A percentile compares a stretch with the other conserved stretches of the same genome.
phyloP scores from a whole-genome alignment of 2,329 filamentous ascomycete genomes.

The Colletotrichum echinochloae region DNA sequence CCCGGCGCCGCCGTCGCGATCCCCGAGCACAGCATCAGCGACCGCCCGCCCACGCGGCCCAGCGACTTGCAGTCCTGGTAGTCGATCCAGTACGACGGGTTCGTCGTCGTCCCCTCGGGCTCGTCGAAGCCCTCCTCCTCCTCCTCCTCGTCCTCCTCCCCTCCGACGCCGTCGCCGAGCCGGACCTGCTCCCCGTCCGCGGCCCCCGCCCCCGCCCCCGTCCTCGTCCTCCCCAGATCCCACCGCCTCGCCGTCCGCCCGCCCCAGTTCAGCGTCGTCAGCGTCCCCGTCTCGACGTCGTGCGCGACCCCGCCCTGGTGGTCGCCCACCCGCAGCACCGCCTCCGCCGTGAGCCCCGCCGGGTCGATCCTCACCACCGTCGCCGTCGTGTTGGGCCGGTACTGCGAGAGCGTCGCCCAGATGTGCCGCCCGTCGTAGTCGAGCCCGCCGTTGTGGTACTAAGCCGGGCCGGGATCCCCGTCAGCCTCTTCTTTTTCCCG shows the following conservation, averaged over 20 bases:
- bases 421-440: slow-evolving; percentile 61
- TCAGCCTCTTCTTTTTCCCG: background rate
- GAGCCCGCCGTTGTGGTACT: slow-evolving; percentile 62
- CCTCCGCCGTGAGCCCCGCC: slow-evolving; percentile 49
- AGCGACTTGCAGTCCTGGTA: slow-evolving; percentile 66
- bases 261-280: slow-evolving; percentile 62
- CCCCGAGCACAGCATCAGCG: slow-evolving; percentile 61
- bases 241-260: slow-evolving; percentile 54
- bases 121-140: slow-evolving; percentile 40
- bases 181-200: slow-evolving; percentile 10
- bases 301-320: slow-evolving; percentile 62
- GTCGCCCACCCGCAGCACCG: slow-evolving; percentile 53
- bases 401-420: slow-evolving; percentile 60
- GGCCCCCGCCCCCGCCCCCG: background rate
- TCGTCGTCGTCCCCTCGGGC: slow-evolving; percentile 45
- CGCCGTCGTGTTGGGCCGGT: slow-evolving; percentile 60
- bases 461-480: background rate
- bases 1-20: slow-evolving; percentile 51
- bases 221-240: slow-evolving; percentile 43
- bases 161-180: slow-evolving; percentile 47
- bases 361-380: slow-evolving; percentile 56
- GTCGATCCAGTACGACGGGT: slow-evolving; percentile 59
- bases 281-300: slow-evolving; percentile 49
- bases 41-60: slow-evolving; percentile 52
- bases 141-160: background rate